A percentile compares a stretch with the other conserved stretches of the same genome.
Evolutionary conservation across 441 rosid species (phyloP).

Genomic region (Adansonia gregorii): DNA sequence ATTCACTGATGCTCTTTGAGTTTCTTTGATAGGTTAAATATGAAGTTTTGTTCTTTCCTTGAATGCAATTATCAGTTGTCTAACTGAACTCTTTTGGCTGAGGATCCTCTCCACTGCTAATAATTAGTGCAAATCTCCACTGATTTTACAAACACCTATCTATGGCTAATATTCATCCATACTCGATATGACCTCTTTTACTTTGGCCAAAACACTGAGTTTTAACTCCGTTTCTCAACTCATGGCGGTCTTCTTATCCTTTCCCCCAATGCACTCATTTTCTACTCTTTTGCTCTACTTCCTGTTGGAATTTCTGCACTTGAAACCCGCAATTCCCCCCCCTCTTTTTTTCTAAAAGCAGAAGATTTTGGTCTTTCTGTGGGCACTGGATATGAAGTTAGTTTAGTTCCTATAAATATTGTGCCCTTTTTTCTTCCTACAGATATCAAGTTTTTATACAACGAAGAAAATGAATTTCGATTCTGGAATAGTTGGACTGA

Average conservation of each 20-base stretch:
- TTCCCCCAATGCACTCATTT: too few species aligned
- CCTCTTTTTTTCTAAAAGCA: background rate
- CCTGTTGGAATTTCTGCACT: background rate
- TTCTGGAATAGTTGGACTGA: background rate
- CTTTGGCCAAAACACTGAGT: background rate
- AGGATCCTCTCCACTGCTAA: background rate
- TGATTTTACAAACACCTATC: background rate
- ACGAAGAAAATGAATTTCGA: background rate
- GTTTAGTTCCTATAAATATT: background rate
- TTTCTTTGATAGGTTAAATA: constrained; percentile 1
- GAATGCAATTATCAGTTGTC: background rate
- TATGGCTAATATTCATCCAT: background rate
- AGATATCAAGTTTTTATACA: background rate
- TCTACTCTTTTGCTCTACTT: background rate
- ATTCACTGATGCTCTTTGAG: background rate
- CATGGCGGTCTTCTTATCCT: background rate
- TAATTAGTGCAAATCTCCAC: background rate
- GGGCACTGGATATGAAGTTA: background rate
- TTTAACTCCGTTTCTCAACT: background rate
- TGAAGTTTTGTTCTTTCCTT: background rate
- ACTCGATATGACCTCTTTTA: background rate
- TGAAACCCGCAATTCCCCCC: background rate
- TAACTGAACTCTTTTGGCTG: background rate
- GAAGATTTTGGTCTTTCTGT: background rate
- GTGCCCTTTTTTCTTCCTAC: background rate